Evolutionary conservation across 177 flowering plant genomes (phyloP).

Genomic region (Telopea speciosissima): DNA sequence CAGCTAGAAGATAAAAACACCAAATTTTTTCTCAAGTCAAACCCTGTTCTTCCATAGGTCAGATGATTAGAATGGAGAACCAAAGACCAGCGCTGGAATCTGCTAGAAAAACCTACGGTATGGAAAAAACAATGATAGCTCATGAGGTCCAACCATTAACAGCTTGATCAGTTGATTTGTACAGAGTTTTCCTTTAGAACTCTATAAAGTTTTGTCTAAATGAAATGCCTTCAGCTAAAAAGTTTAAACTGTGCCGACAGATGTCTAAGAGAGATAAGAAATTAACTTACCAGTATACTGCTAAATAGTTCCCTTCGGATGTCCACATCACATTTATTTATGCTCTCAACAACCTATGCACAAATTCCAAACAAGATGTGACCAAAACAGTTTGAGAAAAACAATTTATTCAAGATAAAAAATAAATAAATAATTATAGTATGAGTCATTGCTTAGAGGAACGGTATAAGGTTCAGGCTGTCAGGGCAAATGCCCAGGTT

Average conservation of each 20-base stretch:
- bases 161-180: not conserved
- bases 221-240: not conserved
- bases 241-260: not conserved
- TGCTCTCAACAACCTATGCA: slow-evolving; percentile 84
- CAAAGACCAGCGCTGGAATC: not conserved
- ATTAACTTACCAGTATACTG: slow-evolving; percentile 69
- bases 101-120: not conserved
- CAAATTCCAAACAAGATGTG: slow-evolving; percentile 2
- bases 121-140: not conserved
- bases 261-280: not conserved
- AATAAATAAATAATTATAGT: not conserved
- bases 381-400: not conserved
- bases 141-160: not conserved
- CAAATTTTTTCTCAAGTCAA: no score
- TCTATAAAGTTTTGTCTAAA: not conserved
- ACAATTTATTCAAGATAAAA: not conserved
- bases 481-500: no score
- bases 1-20: not conserved
- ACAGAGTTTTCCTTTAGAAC: not conserved
- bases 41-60: no score
- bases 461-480: no score
- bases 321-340: slow-evolving; percentile 91
- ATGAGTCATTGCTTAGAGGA: no score
- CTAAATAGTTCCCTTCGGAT: slow-evolving; percentile 89
- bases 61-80: not conserved